Percentiles rank a stretch among this genome's conserved stretches.
Conservation (phyloP, 139 green algal species). For the Coelastrella sp. region DNA sequence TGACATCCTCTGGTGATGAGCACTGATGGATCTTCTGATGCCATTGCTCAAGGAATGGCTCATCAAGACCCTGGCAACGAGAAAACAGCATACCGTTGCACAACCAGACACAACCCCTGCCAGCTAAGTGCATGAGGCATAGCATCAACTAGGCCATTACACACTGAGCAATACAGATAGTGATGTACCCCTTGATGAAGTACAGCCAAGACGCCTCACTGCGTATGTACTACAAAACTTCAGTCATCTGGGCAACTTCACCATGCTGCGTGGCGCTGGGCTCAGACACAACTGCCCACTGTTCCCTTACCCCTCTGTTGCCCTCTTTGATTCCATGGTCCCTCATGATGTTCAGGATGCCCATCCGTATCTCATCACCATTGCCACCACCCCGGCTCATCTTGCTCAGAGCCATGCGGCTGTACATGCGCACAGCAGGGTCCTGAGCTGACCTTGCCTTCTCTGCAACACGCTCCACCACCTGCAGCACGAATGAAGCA, state of each 20-base stretch:
- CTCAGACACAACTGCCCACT: background rate
- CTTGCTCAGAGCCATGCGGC: constrained; percentile 74
- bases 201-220: background rate
- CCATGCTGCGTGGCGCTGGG: background rate
- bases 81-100: no score
- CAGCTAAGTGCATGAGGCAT: no score
- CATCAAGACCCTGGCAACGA: constrained; percentile 80
- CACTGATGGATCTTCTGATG: constrained; percentile 95
- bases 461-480: constrained; percentile 77
- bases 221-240: background rate
- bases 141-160: no score
- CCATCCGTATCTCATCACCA: constrained; percentile 91
- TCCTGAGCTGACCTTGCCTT: constrained; percentile 64
- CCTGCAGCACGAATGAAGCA: constrained; percentile 50
- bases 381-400: constrained; percentile 91
- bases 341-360: constrained; percentile 96
- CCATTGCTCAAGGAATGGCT: constrained; percentile 93
- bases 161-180: no score
- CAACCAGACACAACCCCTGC: no score
- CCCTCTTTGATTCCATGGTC: constrained; percentile 90
- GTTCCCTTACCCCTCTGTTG: constrained; percentile 73
- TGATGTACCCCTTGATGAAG: no score
- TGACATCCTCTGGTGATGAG: constrained; percentile 81
- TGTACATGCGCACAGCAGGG: constrained; percentile 68
- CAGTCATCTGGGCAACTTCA: background rate